Evolutionary conservation across 495 filamentous ascomycete genomes (phyloP).

Genomic region (Penicillium parvum): DNA sequence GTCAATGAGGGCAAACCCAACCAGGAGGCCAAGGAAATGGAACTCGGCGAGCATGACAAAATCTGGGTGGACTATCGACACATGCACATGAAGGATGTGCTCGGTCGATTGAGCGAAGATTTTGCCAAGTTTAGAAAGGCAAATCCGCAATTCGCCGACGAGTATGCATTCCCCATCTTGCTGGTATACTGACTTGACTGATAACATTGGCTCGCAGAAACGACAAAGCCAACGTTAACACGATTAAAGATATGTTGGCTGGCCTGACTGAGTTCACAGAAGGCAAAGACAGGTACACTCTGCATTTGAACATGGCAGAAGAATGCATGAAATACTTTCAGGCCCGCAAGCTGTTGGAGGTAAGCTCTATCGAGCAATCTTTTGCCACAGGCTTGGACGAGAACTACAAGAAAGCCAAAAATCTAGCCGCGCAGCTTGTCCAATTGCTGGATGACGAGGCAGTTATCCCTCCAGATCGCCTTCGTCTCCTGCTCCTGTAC

Average conservation of each 20-base stretch:
- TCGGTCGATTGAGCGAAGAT: conserved; percentile 86
- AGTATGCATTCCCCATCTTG: conserved; percentile 32
- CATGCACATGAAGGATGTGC: conserved; percentile 95
- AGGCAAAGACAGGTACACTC: conserved; percentile 89
- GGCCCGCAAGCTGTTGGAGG: conserved; percentile 73
- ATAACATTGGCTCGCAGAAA: conserved; percentile 29
- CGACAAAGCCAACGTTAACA: conserved; percentile 71
- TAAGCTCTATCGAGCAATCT: conserved; percentile 80
- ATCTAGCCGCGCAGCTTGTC: conserved; percentile 78
- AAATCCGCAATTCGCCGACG: conserved; percentile 89
- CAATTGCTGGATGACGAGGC: conserved; percentile 78
- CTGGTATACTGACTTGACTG: background rate
- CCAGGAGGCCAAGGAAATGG: conserved; percentile 81
- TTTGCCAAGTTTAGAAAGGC: conserved; percentile 87
- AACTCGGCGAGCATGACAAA: conserved; percentile 81
- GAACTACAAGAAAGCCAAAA: conserved; percentile 85
- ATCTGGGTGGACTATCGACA: conserved; percentile 94
- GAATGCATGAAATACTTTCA: conserved; percentile 94
- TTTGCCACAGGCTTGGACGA: conserved; percentile 92
- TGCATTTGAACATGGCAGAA: conserved; percentile 96
- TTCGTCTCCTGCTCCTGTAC: conserved; percentile 81
- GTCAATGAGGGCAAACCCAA: conserved; percentile 64
- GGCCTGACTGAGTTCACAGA: conserved; percentile 91
- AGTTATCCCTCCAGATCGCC: conserved; percentile 63
- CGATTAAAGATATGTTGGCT: conserved; percentile 94